Evolutionary conservation across 441 rosid species (phyloP).

Genomic region (Populus hybrid): DNA sequence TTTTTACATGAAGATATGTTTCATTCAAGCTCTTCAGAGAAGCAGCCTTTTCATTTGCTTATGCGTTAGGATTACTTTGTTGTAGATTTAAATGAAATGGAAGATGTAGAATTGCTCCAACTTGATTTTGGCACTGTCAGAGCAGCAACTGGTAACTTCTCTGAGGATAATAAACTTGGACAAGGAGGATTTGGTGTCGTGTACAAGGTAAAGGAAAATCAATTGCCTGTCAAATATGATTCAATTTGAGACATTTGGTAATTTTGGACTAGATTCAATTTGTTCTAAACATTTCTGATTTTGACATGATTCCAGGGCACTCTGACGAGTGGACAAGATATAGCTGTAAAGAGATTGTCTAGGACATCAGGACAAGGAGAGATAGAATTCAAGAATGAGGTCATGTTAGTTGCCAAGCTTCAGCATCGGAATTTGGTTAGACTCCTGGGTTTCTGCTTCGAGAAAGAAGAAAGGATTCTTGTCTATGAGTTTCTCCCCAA

Average conservation of each 20-base stretch:
- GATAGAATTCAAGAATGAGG: no score
- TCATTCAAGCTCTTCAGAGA: no score
- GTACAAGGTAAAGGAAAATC: slow-evolving; percentile 16
- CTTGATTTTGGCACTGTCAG: background rate
- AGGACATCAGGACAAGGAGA: slow-evolving; percentile 18
- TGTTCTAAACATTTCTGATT: background rate
- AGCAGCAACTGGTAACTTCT: slow-evolving; percentile 20
- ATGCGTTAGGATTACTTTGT: background rate
- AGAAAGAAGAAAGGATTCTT: no score
- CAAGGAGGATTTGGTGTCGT: slow-evolving; percentile 28
- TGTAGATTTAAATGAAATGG: background rate
- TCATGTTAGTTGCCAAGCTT: no score
- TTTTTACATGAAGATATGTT: background rate
- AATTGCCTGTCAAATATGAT: background rate
- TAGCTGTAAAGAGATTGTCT: background rate
- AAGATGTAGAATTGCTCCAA: background rate
- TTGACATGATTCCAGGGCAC: slow-evolving; percentile 10
- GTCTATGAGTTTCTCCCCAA: background rate
- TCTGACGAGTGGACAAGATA: background rate
- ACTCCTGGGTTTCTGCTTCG: no score
- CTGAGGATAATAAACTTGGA: slow-evolving; percentile 1
- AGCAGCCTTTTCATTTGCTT: background rate
- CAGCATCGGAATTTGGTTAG: no score
- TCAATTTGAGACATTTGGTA: background rate
- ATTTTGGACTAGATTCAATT: background rate